A percentile compares a stretch with the other conserved stretches of the same genome.
These are phyloP conservation scores for Stephanodiscus minutulus DNA, from an alignment of 108 stramenopile species.

Conservation along the genomic window DNA sequence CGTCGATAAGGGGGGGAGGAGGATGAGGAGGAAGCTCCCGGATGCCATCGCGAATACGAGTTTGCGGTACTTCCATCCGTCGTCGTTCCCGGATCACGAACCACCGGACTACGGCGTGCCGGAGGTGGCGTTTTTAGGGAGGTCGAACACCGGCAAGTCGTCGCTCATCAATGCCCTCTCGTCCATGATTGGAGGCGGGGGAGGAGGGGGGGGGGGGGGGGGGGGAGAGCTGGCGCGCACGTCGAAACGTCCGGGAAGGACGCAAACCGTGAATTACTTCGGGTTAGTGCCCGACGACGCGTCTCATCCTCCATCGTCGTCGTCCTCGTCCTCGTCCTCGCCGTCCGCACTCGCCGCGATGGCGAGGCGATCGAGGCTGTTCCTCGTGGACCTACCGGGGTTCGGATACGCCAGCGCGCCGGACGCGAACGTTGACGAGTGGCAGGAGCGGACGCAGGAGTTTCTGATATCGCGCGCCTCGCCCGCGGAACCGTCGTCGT, in stretches of 20 bases:
- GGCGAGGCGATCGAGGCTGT: slow-evolving; percentile 29
- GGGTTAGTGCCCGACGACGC: slow-evolving; percentile 53
- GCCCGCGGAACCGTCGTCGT: neutral
- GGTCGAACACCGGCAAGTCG: slow-evolving; percentile 95
- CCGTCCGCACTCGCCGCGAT: slow-evolving; percentile 1
- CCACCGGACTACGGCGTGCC: slow-evolving; percentile 59
- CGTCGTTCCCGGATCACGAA: slow-evolving; percentile 49
- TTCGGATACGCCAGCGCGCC: slow-evolving; percentile 83
- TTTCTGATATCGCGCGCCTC: slow-evolving; percentile 55
- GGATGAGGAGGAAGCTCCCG: slow-evolving; percentile 28
- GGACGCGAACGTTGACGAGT: slow-evolving; percentile 61
- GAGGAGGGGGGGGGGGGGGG: slow-evolving; percentile 29
- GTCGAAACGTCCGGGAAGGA: slow-evolving; percentile 88
- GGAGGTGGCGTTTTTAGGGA: slow-evolving; percentile 92
- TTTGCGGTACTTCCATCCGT: slow-evolving; percentile 70
- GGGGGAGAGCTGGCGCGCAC: slow-evolving; percentile 74
- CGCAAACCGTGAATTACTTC: slow-evolving; percentile 90
- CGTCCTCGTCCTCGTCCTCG: neutral
- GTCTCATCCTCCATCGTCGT: neutral
- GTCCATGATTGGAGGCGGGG: slow-evolving; percentile 41
- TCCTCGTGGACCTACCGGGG: slow-evolving; percentile 78
- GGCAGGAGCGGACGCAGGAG: slow-evolving; percentile 82
- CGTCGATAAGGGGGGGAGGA: neutral
- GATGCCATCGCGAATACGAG: slow-evolving; percentile 32
- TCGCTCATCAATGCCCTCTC: slow-evolving; percentile 83